phyloP scores from a whole-genome alignment of 345 rosid species.

The Euclidium syriacum region DNA sequence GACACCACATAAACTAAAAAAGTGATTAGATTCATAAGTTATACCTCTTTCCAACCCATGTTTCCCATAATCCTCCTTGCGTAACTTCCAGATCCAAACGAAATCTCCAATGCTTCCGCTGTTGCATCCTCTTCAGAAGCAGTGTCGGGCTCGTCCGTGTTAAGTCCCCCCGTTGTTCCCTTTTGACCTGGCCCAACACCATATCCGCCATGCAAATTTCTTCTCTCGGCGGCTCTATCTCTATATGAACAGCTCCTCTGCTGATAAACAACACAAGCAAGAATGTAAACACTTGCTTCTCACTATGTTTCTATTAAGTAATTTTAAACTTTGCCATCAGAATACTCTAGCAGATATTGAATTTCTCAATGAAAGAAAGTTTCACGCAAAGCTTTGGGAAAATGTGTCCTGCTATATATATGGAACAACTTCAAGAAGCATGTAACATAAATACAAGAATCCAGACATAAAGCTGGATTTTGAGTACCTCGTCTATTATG shows the following conservation, averaged over 20 bases:
- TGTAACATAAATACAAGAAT: not conserved
- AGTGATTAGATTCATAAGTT: slow-evolving; percentile 4
- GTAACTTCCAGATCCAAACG: slow-evolving; percentile 78
- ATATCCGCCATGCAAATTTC: slow-evolving; percentile 71
- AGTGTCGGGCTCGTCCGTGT: slow-evolving; percentile 26
- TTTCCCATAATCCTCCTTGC: slow-evolving; percentile 70
- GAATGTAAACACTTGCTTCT: not conserved
- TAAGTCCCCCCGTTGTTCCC: slow-evolving; percentile 16
- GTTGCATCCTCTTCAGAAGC: slow-evolving; percentile 48
- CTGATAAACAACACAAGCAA: slow-evolving; percentile 27
- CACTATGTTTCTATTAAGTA: not conserved
- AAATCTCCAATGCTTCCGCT: slow-evolving; percentile 59
- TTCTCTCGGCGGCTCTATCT: slow-evolving; percentile 93
- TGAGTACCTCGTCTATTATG: slow-evolving; percentile 50
- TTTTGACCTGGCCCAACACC: slow-evolving; percentile 90
- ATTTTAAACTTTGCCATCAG: not conserved
- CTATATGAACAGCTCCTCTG: slow-evolving; percentile 43
- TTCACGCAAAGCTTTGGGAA: not conserved
- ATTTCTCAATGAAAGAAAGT: not conserved
- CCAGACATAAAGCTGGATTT: not conserved
- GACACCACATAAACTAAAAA: not conserved
- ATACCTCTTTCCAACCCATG: slow-evolving; percentile 97
- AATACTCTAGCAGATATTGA: not conserved
- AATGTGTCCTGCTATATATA: not conserved
- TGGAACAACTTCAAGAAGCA: not conserved